Evolutionary conservation across 768 basidiomycete species (phyloP).

Genomic region (Asterophora lycoperdoides): DNA sequence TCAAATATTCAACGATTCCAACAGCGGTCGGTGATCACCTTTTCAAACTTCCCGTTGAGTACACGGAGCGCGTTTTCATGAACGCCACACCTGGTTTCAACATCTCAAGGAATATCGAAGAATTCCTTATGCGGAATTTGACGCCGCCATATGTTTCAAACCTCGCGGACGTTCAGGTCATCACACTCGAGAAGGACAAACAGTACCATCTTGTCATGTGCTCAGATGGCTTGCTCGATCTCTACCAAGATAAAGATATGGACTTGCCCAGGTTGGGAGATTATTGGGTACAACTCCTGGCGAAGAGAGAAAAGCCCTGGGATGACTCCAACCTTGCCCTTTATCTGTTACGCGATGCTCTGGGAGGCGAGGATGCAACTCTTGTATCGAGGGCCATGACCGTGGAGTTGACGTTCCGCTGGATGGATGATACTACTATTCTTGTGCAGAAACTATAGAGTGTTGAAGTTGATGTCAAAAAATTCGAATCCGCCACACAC

Average conservation of each 20-base stretch:
- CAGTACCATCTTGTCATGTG: constrained; percentile 42
- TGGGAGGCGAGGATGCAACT: constrained; percentile 40
- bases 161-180: constrained; percentile 38
- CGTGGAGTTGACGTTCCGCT: constrained; percentile 40
- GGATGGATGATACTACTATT: constrained; percentile 61
- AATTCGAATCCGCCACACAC: no score
- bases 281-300: constrained; percentile 35
- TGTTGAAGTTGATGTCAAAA: no score
- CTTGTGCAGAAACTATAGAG: constrained; percentile 34
- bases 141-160: constrained; percentile 55
- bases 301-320: constrained; percentile 13
- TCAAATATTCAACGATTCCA: not conserved
- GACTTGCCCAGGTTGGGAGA: constrained; percentile 26
- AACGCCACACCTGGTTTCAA: constrained; percentile 36
- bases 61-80: constrained; percentile 44
- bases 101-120: constrained; percentile 32
- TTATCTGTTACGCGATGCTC: constrained; percentile 37
- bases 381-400: constrained; percentile 43
- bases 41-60: constrained; percentile 49
- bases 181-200: constrained; percentile 26
- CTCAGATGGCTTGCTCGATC: constrained; percentile 49
- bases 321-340: constrained; percentile 33
- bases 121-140: constrained; percentile 39
- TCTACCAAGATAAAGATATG: constrained; percentile 32
- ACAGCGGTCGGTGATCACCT: constrained; percentile 51